These are phyloP conservation scores for Sextonia rubra DNA, from an alignment of 164 flowering plant genomes.

Conservation along the genomic window DNA sequence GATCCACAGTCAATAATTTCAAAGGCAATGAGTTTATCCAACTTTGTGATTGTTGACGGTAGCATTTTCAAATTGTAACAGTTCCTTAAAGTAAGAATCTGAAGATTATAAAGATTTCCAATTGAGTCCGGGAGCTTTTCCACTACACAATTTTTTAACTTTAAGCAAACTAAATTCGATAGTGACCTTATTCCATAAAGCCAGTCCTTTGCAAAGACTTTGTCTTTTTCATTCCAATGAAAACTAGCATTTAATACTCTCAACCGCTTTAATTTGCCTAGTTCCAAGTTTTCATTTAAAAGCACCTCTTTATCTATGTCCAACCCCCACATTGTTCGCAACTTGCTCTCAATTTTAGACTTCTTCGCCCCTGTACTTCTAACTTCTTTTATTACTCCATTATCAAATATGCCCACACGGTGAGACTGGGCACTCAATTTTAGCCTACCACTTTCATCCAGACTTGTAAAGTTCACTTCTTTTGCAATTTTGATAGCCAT, in stretches of 20 bases:
- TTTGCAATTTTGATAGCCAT: conserved; percentile 4
- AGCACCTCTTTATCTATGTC: background rate
- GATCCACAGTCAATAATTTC: accelerated
- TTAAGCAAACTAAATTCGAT: background rate
- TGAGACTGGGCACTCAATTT: background rate
- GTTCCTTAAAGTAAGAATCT: too few species aligned
- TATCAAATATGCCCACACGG: background rate
- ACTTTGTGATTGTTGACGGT: background rate
- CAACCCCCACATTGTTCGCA: background rate
- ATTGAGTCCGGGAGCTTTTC: background rate
- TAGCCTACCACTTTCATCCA: background rate
- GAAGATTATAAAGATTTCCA: conserved; percentile 1
- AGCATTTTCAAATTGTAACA: background rate
- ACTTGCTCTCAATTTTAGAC: background rate
- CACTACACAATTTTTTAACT: background rate
- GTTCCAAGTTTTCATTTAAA: background rate
- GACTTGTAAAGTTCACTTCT: background rate
- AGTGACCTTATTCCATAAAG: background rate
- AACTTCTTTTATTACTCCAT: background rate
- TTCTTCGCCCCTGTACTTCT: background rate
- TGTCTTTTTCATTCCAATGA: too few species aligned
- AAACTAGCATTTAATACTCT: background rate
- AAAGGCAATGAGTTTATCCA: background rate
- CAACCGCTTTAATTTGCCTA: conserved; percentile 1
- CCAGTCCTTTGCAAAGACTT: background rate